phyloP scores from a whole-genome alignment of 2,329 filamentous ascomycete species.

The Tolypocladium pustulatum region DNA sequence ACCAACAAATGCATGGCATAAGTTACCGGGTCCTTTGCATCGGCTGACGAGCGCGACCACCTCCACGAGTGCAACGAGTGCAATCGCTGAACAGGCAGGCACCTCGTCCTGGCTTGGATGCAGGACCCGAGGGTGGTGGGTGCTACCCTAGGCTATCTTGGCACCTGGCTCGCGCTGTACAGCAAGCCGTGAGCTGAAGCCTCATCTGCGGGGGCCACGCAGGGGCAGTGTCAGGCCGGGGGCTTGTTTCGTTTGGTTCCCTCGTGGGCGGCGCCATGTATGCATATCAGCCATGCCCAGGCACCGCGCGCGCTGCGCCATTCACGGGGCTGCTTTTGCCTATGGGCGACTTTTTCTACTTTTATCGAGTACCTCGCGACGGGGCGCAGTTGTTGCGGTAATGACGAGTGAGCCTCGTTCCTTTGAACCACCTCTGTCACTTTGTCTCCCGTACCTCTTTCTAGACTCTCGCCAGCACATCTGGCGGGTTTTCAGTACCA shows the following conservation, averaged over 20 bases:
- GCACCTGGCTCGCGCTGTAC: neutral
- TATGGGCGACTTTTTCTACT: neutral
- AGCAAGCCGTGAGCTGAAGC: neutral
- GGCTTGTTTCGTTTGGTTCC: neutral
- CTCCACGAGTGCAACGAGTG: neutral
- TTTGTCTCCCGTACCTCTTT: neutral
- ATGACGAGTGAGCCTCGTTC: neutral
- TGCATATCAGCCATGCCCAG: neutral
- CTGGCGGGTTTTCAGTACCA: neutral
- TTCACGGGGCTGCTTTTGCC: neutral
- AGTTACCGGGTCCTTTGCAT: too few species aligned
- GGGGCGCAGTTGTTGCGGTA: neutral
- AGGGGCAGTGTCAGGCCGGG: too few species aligned
- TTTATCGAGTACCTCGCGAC: neutral
- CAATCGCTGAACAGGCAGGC: too few species aligned
- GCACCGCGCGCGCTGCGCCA: neutral
- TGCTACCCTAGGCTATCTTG: neutral
- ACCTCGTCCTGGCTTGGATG: neutral
- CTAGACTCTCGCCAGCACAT: neutral
- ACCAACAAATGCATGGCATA: neutral
- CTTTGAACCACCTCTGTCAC: neutral
- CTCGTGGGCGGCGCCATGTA: neutral
- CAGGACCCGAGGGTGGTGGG: neutral
- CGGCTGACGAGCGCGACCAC: neutral
- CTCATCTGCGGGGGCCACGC: neutral